Evolutionary conservation across 129 eudicot species (phyloP).

Genomic region (Cynara cardunculus): DNA sequence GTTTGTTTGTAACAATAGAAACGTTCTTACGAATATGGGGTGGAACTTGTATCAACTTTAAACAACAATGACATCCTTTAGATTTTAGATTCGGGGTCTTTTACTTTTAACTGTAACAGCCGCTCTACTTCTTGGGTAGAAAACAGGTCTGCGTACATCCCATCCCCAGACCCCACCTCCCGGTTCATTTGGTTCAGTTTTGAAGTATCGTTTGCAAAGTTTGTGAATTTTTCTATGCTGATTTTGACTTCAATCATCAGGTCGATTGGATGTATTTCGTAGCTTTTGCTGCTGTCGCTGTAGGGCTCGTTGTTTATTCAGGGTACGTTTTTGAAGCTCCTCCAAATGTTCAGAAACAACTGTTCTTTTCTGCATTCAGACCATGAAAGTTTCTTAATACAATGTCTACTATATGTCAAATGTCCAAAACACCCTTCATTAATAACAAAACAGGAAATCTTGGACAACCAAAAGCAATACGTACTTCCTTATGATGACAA

Average conservation of each 20-base stretch:
- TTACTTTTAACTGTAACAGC: neutral
- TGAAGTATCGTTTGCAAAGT: neutral
- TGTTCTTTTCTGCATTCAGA: neutral
- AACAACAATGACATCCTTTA: neutral
- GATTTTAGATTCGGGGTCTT: neutral
- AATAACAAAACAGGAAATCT: neutral
- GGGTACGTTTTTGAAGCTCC: constrained; percentile 38
- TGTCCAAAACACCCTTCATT: neutral
- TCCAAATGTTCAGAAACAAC: neutral
- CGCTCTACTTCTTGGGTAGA: neutral
- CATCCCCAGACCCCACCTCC: no score
- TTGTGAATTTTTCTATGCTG: neutral
- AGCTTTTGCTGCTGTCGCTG: constrained; percentile 76
- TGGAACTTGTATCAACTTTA: neutral
- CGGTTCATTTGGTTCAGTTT: neutral
- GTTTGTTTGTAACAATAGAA: constrained; percentile 36
- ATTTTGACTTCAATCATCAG: constrained; percentile 36
- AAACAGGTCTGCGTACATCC: no score
- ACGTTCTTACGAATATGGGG: neutral
- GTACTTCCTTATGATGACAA: neutral
- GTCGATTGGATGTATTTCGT: constrained; percentile 94
- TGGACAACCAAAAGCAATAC: neutral
- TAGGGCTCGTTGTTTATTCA: constrained; percentile 84
- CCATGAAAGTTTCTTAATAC: neutral
- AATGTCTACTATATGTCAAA: neutral